A percentile compares a stretch with the other conserved stretches of the same genome.
These are phyloP conservation scores for Solanum sejunctum DNA, from an alignment of 257 asterid species.

Conservation along the genomic window DNA sequence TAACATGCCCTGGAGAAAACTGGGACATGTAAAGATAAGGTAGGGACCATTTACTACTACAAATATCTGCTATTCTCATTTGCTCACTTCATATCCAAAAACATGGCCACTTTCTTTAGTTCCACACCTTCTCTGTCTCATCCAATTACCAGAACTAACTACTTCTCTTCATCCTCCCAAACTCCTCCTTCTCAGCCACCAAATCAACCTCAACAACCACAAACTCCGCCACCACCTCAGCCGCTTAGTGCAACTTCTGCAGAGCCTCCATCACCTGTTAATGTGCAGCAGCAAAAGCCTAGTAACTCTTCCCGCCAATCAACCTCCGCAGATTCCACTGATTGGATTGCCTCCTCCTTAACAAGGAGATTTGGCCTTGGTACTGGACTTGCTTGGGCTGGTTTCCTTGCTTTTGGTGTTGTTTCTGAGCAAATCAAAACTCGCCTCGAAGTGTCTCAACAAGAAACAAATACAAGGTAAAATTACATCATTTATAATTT, in stretches of 20 bases:
- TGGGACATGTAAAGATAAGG: constrained; percentile 38
- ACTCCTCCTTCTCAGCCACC: constrained; percentile 27
- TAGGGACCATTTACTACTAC: constrained; percentile 23
- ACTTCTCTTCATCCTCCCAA: constrained; percentile 42
- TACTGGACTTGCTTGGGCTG: constrained; percentile 88
- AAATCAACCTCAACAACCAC: constrained; percentile 24
- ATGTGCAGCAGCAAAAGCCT: constrained; percentile 20
- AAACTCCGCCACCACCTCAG: constrained; percentile 13
- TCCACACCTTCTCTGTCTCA: constrained; percentile 45
- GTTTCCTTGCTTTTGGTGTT: constrained; percentile 67
- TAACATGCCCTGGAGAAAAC: background rate
- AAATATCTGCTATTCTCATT: constrained; percentile 9
- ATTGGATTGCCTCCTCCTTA: constrained; percentile 63
- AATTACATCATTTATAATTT: background rate
- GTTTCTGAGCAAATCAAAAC: constrained; percentile 86
- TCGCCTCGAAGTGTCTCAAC: constrained; percentile 60
- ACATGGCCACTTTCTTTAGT: constrained; percentile 55
- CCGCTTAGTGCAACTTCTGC: constrained; percentile 17
- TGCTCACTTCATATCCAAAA: constrained; percentile 4
- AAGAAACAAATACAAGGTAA: constrained; percentile 61
- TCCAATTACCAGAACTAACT: constrained; percentile 29
- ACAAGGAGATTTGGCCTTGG: constrained; percentile 88
- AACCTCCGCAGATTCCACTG: constrained; percentile 54
- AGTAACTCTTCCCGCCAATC: constrained; percentile 3
- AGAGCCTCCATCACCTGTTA: constrained; percentile 12